Conservation (phyloP, 1,284 basidiomycete species). For the Apiotrichum akiyoshidainum region DNA sequence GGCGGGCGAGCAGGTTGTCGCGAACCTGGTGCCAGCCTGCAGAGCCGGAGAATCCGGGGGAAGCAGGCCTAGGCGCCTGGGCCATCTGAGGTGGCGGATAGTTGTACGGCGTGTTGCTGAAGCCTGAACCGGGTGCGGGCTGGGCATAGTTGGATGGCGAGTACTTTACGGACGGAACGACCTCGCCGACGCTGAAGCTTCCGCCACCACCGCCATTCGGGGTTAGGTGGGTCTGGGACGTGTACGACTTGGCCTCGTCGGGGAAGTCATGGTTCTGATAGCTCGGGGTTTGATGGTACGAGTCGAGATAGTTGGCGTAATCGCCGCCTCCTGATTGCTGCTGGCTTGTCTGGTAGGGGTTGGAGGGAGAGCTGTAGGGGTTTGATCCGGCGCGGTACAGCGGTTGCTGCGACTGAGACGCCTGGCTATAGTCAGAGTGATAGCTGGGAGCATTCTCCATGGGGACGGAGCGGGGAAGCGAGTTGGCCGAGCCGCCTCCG, state of each 20-base stretch:
- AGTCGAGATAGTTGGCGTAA: conserved; percentile 11
- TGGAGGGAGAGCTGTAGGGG: background rate
- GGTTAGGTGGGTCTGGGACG: conserved; percentile 28
- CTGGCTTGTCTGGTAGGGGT: conserved; percentile 22
- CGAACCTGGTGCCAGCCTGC: conserved; percentile 42
- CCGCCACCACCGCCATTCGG: background rate
- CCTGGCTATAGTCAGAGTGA: conserved; percentile 7
- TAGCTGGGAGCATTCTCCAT: conserved; percentile 10
- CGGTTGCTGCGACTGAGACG: conserved; percentile 5
- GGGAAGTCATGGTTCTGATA: conserved; percentile 28
- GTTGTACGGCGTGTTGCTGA: conserved; percentile 5
- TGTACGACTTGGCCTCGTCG: conserved; percentile 40
- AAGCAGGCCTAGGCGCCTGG: conserved; percentile 15
- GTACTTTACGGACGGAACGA: conserved; percentile 26
- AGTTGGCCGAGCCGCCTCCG: background rate
- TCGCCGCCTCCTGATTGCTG: conserved; percentile 13
- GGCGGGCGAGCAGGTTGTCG: conserved; percentile 37
- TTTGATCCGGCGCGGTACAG: background rate
- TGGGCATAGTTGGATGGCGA: background rate
- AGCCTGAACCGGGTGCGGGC: background rate
- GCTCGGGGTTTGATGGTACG: background rate
- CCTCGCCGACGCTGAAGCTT: conserved; percentile 33
- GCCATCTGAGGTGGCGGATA: conserved; percentile 15
- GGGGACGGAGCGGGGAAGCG: background rate
- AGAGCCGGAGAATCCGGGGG: conserved; percentile 30